A percentile compares a stretch with the other conserved stretches of the same genome.
phyloP scores from a whole-genome alignment of 1,139 yeast species.

The Suhomyces choctaworum region DNA sequence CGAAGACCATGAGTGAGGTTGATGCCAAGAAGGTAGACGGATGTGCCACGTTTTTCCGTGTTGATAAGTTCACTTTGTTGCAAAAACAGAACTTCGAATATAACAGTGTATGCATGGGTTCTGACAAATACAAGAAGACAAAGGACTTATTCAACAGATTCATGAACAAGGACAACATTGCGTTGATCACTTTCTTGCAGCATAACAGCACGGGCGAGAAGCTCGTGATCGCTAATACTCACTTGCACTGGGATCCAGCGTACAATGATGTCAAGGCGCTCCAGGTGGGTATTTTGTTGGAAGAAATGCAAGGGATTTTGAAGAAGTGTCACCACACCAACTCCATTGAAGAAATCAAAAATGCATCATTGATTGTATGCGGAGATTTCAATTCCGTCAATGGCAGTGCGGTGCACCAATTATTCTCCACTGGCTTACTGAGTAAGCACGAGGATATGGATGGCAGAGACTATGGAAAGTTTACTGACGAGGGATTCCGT shows the following conservation, averaged over 20 bases:
- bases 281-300: conserved; percentile 89
- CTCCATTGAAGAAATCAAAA: conserved; percentile 56
- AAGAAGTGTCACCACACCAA: conserved; percentile 52
- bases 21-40: conserved; percentile 95
- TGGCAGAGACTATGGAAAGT: conserved; percentile 87
- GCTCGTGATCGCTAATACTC: conserved; percentile 82
- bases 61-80: conserved; percentile 64
- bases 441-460: conserved; percentile 76
- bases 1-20: conserved; percentile 82
- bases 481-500: conserved; percentile 84
- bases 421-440: conserved; percentile 77
- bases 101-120: conserved; percentile 83
- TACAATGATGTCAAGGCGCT: conserved; percentile 94
- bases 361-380: conserved; percentile 76
- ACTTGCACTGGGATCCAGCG: conserved; percentile 98
- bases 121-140: conserved; percentile 87
- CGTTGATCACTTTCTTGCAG: conserved; percentile 76
- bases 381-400: conserved; percentile 94
- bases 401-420: conserved; percentile 89
- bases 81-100: conserved; percentile 81
- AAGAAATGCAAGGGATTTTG: conserved; percentile 70
- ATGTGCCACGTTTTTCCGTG: conserved; percentile 86
- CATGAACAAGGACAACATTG: conserved; percentile 93
- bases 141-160: conserved; percentile 95
- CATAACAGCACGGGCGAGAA: conserved; percentile 71